Evolutionary conservation across 768 basidiomycete genomes (phyloP), one percentile per base, ranked within the genome.

Genomic region (Chalciporus pseudorubinellus): DNA sequence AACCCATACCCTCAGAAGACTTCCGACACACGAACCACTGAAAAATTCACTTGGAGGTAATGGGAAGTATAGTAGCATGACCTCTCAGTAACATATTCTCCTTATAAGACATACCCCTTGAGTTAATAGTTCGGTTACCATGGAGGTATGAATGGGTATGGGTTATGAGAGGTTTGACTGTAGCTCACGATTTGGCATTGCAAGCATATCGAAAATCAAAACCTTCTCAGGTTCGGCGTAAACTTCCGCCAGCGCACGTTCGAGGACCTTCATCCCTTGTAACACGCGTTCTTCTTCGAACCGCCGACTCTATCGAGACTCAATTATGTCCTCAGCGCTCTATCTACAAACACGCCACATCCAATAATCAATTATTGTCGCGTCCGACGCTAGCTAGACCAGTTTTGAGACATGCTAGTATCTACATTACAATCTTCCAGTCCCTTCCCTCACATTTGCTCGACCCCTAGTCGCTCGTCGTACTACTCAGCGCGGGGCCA

Each of bases 241-340:
- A 67, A 67, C 40, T 26, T 43, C 58, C 29, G 47, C 57, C n/a
- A 68, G 56, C 16, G 66, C 66, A 2, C 50, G 53, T 39, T 81
- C 71, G 43, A 86, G 70, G 7, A 88, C 73, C 59, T 80, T 79
- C 81, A 88, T 87, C 3, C 81, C 84, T 59, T 82, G 80, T 6
- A 89, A 56, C 3, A 86, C 85, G 60, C 83, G 83, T 67, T 90
- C 88, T 66, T 90, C 88, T 63, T 87, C 82, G 36, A 86, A 73
- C 39, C 81, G 71, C 41, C 76, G 70, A 2, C 85, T n/a, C n/a
- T n/a, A n/a, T n/a, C n/a, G n/a, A n/a, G n/a, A n/a, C n/a, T n/a
- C n/a, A n/a, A n/a, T n/a, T n/a, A n/a, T n/a, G n/a, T n/a, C n/a
- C n/a, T n/a, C n/a, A n/a, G n/a, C n/a, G n/a, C n/a, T n/a, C n/a